Evolutionary conservation across 2,329 filamentous ascomycete species (phyloP).

Genomic region (Aspergillus caelatus): DNA sequence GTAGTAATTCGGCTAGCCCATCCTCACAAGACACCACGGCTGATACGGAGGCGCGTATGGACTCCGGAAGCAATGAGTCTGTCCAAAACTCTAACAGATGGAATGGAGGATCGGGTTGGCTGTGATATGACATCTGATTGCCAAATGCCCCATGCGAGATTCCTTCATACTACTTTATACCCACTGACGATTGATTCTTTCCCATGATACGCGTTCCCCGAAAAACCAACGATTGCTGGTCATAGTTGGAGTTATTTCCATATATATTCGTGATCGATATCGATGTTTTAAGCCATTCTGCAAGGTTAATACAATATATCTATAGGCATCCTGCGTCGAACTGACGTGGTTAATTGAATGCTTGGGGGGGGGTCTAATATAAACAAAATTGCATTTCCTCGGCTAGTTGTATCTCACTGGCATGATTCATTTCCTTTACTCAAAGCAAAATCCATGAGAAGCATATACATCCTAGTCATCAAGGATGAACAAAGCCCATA

Average conservation of each 20-base stretch:
- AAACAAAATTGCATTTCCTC: not conserved
- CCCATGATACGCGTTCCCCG: not conserved
- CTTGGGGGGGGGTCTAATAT: not conserved
- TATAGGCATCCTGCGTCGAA: not conserved
- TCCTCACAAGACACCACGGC: constrained; percentile 21
- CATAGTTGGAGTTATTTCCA: constrained; percentile 2
- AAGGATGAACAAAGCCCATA: not conserved
- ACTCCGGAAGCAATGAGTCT: constrained; percentile 29
- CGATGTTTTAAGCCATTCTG: not conserved
- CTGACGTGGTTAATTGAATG: not conserved
- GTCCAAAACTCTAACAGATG: constrained; percentile 25
- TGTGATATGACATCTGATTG: constrained; percentile 20
- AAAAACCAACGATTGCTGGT: constrained; percentile 3
- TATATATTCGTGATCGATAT: not conserved
- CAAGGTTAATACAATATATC: constrained; percentile 1
- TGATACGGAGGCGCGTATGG: constrained; percentile 37
- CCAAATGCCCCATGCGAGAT: not conserved
- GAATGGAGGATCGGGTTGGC: constrained; percentile 36
- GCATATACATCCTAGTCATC: not conserved
- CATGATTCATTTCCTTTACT: not conserved
- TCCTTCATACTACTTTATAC: not conserved
- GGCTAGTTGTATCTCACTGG: not conserved
- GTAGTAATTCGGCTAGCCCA: constrained; percentile 28
- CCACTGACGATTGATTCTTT: not conserved
- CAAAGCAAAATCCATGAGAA: not conserved